These are phyloP conservation scores for Aspergillus panamensis DNA, from an alignment of 495 filamentous ascomycete genomes.

Conservation along the genomic window DNA sequence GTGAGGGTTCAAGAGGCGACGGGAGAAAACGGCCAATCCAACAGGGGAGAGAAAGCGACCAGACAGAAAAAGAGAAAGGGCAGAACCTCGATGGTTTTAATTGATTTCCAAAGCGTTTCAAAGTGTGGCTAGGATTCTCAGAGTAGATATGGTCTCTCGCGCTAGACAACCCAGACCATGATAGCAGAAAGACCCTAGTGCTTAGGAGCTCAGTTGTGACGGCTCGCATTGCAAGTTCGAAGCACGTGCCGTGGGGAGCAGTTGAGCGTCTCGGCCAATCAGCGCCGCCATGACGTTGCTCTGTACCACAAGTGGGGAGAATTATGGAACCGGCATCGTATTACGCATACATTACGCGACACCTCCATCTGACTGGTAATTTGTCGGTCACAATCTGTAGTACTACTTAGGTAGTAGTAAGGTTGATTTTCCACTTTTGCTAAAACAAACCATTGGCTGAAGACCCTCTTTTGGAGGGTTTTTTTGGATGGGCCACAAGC, in stretches of 20 bases:
- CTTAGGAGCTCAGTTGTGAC: slow-evolving; percentile 2
- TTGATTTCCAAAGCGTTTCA: background rate
- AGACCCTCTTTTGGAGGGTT: too few relatives aligned
- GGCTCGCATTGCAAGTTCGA: slow-evolving; percentile 7
- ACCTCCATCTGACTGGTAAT: background rate
- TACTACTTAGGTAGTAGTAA: too few relatives aligned
- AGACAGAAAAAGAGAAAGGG: background rate
- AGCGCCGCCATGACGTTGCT: background rate
- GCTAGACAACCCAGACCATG: background rate
- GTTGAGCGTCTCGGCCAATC: slow-evolving; percentile 5
- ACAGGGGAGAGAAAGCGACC: background rate
- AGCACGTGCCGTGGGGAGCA: slow-evolving; percentile 10
- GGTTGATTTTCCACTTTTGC: too few relatives aligned
- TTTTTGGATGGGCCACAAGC: background rate
- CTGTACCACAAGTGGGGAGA: background rate
- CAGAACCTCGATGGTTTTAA: background rate
- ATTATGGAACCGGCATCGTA: background rate
- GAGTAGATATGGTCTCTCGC: background rate
- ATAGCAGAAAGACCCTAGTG: background rate
- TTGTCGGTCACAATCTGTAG: background rate
- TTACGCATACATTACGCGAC: background rate
- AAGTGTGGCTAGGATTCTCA: background rate
- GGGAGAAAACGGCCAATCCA: background rate
- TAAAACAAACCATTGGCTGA: too few relatives aligned
- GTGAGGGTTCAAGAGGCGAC: background rate